Evolutionary conservation across 768 basidiomycete genomes (phyloP), one percentile per base, ranked within the genome.

Genomic region (Inosperma sp.): DNA sequence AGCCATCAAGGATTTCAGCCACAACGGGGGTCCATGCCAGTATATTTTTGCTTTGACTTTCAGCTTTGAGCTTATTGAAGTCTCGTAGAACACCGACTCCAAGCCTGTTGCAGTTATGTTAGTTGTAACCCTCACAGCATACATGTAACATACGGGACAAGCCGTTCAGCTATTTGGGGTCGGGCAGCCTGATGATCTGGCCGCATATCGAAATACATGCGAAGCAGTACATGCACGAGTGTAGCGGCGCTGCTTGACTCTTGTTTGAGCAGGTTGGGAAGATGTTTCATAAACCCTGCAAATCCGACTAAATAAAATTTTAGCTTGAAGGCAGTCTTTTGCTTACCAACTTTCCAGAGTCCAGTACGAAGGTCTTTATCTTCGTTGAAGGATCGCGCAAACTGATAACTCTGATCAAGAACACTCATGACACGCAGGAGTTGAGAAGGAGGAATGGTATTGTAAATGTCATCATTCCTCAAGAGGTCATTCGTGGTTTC

Each of bases 261-360:
- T 62, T 99, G 96, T 67, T 98, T 97, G 48, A 99, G 71, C 34
- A 99, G 79, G 69, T 99, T 99, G 0, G 96, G 96, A 25, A 98
- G 71, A 65, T 99, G 96, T 65, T 97, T 96, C 96, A 99, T 99
- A 72, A 99, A 99, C 6, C 96, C 94, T 97, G 53, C 14, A 36
- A 36, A n/a, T n/a, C n/a, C n/a, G n/a, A n/a, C n/a, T n/a, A n/a
- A n/a, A n/a, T n/a, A n/a, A n/a, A n/a, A n/a, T n/a, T n/a, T n/a
- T n/a, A n/a, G n/a, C n/a, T n/a, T n/a, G n/a, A n/a, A n/a, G n/a
- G 17, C 37, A 14, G 7, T 29, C 10, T 13, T 33, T 22, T 27
- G 84, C 94, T 69, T 55, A 92, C 94, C 95, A 61, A 97, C 96
- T 96, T 95, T 98, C 96, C 96, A 99, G 50, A 99, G 73, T 4